phyloP scores from a whole-genome alignment of 2,329 filamentous ascomycete genomes.

The Teratosphaeria destructans region DNA sequence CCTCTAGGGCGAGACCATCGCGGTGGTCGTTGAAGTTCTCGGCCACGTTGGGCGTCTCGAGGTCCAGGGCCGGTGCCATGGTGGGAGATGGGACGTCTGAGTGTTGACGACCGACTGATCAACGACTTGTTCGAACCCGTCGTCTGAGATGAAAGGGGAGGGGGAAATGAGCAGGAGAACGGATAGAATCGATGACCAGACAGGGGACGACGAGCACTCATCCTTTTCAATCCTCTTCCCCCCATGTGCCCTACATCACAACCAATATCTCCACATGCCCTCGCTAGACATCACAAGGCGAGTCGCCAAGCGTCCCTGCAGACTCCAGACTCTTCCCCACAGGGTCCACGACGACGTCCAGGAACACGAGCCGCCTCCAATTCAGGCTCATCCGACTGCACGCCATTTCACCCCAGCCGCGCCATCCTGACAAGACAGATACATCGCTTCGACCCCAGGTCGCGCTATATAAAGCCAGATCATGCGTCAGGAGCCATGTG shows the following conservation, averaged over 20 bases:
- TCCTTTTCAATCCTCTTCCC: neutral
- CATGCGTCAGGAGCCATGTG: neutral
- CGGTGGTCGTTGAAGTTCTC: slow-evolving; percentile 39
- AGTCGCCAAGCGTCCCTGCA: neutral
- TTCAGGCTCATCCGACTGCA: neutral
- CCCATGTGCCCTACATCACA: neutral
- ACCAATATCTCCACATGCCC: neutral
- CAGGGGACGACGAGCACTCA: neutral
- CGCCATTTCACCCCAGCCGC: neutral
- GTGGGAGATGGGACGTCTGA: slow-evolving; percentile 8
- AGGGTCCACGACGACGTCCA: neutral
- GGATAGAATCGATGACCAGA: neutral
- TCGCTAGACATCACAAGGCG: neutral
- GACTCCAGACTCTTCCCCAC: neutral
- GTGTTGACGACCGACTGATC: neutral
- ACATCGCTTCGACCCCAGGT: neutral
- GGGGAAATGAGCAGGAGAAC: neutral
- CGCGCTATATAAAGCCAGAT: neutral
- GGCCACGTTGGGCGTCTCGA: slow-evolving; percentile 32
- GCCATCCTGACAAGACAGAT: neutral
- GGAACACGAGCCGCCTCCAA: neutral
- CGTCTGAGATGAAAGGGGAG: neutral
- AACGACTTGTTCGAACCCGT: neutral
- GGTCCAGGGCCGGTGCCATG: slow-evolving; percentile 37
- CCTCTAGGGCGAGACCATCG: slow-evolving; percentile 49